phyloP scores from a whole-genome alignment of 192 early-diverging fungal genomes.

The Dimargaris xerosporica region DNA sequence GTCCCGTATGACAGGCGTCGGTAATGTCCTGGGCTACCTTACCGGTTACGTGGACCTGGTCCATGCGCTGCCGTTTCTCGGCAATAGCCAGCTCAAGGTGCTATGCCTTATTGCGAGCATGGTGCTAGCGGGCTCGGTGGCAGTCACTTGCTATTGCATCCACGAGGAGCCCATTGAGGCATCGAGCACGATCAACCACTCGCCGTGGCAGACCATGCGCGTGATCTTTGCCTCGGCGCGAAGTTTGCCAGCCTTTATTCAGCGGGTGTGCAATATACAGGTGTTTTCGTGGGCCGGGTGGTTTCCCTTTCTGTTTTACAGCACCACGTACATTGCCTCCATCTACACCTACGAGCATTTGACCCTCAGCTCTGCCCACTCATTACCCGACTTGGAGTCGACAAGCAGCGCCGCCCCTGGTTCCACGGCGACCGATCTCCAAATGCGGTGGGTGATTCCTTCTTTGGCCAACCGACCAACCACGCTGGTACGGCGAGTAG shows the following conservation, averaged over 20 bases:
- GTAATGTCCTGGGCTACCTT: conserved; percentile 75
- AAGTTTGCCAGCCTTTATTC: conserved; percentile 49
- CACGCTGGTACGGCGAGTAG: too few relatives aligned
- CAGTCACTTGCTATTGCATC: conserved; percentile 48
- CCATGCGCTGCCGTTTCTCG: conserved; percentile 43
- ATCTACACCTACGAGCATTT: conserved; percentile 16
- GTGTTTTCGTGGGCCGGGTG: conserved; percentile 93
- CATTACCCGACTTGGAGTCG: too few relatives aligned
- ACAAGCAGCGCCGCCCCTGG: too few relatives aligned
- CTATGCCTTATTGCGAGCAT: conserved; percentile 57
- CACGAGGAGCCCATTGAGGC: conserved; percentile 23
- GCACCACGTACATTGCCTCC: conserved; percentile 31
- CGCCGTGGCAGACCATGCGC: conserved; percentile 16
- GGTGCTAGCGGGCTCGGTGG: conserved; percentile 36
- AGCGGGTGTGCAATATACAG: conserved; percentile 68
- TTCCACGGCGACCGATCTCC: too few relatives aligned
- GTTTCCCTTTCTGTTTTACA: conserved; percentile 94
- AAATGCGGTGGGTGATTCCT: too few relatives aligned
- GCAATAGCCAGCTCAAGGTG: conserved; percentile 60
- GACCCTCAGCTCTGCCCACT: too few relatives aligned
- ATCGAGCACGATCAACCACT: neutral
- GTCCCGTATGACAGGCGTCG: conserved; percentile 69
- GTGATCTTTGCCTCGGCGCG: conserved; percentile 29
- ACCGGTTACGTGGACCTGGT: conserved; percentile 67
- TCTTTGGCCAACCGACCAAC: too few relatives aligned